Evolutionary conservation across 176 grass and related monocot genomes (phyloP).

Genomic region (Leersia perrieri): DNA sequence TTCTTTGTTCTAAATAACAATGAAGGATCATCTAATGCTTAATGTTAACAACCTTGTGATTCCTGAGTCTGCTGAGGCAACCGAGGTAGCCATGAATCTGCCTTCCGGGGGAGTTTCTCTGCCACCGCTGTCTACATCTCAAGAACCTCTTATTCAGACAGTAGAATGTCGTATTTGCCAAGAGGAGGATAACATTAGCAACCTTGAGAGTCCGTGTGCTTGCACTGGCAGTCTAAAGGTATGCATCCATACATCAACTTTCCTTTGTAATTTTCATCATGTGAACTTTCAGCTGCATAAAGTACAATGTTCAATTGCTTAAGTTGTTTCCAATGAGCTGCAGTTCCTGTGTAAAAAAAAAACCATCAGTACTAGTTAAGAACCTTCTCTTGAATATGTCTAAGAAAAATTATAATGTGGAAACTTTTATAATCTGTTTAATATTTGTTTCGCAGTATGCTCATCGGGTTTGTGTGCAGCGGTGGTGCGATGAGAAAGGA

Average conservation of each 20-base stretch:
- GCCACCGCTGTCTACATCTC: not conserved
- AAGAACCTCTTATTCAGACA: constrained; percentile 69
- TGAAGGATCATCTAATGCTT: constrained; percentile 58
- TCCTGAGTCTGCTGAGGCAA: constrained; percentile 32
- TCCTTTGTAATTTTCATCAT: not conserved
- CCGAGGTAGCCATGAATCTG: constrained; percentile 21
- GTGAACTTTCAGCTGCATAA: not conserved
- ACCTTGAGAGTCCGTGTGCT: constrained; percentile 72
- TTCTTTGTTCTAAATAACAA: constrained; percentile 30
- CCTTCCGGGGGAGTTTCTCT: constrained; percentile 26
- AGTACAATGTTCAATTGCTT: constrained; percentile 10
- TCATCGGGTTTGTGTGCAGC: constrained; percentile 78
- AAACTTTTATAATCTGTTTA: constrained; percentile 14
- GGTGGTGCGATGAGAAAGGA: constrained; percentile 95
- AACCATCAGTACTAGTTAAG: too few species aligned
- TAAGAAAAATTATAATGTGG: constrained; percentile 1
- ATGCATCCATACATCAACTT: not conserved
- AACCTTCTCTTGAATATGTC: not conserved
- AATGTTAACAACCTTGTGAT: constrained; percentile 42
- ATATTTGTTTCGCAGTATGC: constrained; percentile 63
- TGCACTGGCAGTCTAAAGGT: constrained; percentile 93
- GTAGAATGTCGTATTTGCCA: constrained; percentile 90
- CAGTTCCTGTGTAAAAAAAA: too few species aligned
- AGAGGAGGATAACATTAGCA: constrained; percentile 75
- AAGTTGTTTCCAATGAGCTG: not conserved